A percentile compares a stretch with the other conserved stretches of the same genome.
Evolutionary conservation across 306 rosid species (phyloP).

Genomic region (Acacia melanoxylon): DNA sequence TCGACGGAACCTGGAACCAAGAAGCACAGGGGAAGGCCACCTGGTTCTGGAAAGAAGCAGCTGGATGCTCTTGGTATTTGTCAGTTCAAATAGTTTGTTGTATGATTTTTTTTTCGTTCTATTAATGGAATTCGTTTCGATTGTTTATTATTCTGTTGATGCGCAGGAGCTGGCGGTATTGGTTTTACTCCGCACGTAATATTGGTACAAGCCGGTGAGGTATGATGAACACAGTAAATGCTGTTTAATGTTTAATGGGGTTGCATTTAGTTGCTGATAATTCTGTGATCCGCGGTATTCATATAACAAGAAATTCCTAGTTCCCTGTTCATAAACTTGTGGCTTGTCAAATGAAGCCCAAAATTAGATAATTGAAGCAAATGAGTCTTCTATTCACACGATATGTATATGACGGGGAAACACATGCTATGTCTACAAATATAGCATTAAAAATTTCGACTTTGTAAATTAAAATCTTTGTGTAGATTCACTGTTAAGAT

Average conservation of each 20-base stretch:
- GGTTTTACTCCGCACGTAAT: conserved; percentile 93
- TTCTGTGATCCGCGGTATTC: not conserved
- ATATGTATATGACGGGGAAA: not conserved
- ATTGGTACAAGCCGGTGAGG: conserved; percentile 84
- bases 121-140: conserved; percentile 24
- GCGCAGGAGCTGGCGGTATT: conserved; percentile 70
- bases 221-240: conserved; percentile 26
- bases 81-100: not conserved
- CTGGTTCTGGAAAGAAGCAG: conserved; percentile 88
- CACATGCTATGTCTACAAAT: not conserved
- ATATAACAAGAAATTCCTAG: not conserved
- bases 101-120: conserved; percentile 2
- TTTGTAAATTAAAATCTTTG: not conserved
- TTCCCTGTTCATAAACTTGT: not conserved
- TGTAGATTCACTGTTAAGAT: conserved; percentile 2
- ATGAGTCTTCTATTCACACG: not conserved
- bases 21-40: conserved; percentile 85
- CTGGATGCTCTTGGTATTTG: conserved; percentile 72
- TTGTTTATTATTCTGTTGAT: conserved; percentile 16
- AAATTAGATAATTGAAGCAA: not conserved
- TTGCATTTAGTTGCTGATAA: conserved; percentile 2
- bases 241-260: not conserved
- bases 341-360: not conserved
- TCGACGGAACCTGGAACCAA: conserved; percentile 60
- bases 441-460: conserved; percentile 7